A percentile compares a stretch with the other conserved stretches of the same genome.
These are phyloP conservation scores for Gossypium schwendimanii DNA, from an alignment of 441 rosid genomes.

Conservation along the genomic window DNA sequence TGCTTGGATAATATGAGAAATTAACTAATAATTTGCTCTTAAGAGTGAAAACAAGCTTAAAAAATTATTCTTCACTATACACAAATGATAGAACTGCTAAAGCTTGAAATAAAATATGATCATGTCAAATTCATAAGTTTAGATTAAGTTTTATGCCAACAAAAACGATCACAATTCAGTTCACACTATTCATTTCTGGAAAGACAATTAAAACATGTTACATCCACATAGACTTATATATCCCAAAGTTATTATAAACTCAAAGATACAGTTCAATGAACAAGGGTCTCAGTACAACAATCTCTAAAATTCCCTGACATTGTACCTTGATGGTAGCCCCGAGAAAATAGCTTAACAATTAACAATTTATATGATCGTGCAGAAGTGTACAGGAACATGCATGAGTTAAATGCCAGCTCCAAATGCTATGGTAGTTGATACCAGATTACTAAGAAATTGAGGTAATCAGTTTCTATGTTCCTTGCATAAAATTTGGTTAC, in stretches of 20 bases:
- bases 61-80: neutral
- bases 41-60: neutral
- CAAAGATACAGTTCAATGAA: neutral
- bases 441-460: too few relatives aligned
- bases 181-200: neutral
- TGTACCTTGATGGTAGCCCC: neutral
- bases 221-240: neutral
- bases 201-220: neutral
- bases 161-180: neutral
- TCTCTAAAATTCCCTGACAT: neutral
- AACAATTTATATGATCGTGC: neutral
- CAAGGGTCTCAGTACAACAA: neutral
- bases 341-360: neutral
- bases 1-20: neutral
- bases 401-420: neutral
- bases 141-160: neutral
- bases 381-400: neutral
- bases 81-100: neutral
- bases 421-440: neutral
- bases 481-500: neutral
- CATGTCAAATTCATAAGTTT: neutral
- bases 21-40: neutral
- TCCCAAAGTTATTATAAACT: neutral
- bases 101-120: neutral
- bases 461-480: neutral